Evolutionary conservation across 164 flowering plant genomes (phyloP), one percentile per base, ranked within the genome.

Genomic region (Magnolia officinalis): DNA sequence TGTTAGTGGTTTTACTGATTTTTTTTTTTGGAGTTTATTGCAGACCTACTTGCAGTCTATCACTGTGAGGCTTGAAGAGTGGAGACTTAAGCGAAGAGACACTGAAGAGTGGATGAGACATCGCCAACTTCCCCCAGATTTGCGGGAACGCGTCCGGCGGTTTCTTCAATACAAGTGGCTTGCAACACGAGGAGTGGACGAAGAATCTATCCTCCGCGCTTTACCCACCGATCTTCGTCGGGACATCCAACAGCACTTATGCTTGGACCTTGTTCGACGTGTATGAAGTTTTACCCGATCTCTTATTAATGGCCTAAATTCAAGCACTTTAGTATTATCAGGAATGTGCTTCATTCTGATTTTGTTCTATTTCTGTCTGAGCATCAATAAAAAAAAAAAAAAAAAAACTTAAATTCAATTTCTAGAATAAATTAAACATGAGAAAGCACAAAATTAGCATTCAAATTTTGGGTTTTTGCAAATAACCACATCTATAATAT

Each of bases 101-200:
- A 96, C 99, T 21, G 97, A 96, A 82, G 97, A 94, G 81, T 96
- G 99, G 99, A 94, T 94, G 98, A 83, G 85, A 76, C 98, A 96
- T 79, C 96, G 99, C 61, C 99, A 92, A 79, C 94, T 94, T 45
- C 99, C 99, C 67, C 89, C 86, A 79, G 93, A 89, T 78, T 77
- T 94, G 82, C 86, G 81, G 64, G 77, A 86, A n/a, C 95, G 94
- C 45, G 95, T 94, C 72, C 82, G 93, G 58, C 92, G 95, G n/a
- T 96, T 83, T 87, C 89, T 89, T 81, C 98, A 96, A 74, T 96
- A 92, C 73, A 93, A 94, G 80, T 94, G 99, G 99, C 85, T 96
- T 70, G 97, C 98, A 75, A 96, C 98, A 70, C 86, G 94, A 75
- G 99, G 99, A 67, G 99, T 93, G 16, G 88, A 94, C 80, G 99